A percentile compares a stretch with the other conserved stretches of the same genome.
Evolutionary conservation across 108 stramenopile species (phyloP).

Genomic region (Pseudonitzschia delicatissima): DNA sequence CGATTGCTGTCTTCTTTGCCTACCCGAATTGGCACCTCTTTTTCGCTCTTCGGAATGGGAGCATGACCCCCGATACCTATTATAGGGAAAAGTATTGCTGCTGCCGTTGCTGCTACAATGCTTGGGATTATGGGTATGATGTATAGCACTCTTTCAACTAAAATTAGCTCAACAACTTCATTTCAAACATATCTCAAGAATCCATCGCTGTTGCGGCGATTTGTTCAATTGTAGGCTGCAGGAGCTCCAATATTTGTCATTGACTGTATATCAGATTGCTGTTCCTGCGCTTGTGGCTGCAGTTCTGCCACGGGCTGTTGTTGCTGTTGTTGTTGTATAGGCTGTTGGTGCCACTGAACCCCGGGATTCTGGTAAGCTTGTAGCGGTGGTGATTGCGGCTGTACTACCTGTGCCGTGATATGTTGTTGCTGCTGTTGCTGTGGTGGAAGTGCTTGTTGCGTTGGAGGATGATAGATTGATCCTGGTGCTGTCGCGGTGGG

Average conservation of each 20-base stretch:
- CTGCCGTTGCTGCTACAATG: background rate
- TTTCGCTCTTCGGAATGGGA: too few species aligned
- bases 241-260: too few species aligned
- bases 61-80: too few species aligned
- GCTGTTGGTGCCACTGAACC: background rate
- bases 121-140: background rate
- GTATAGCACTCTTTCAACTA: too few species aligned
- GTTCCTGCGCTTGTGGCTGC: background rate
- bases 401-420: background rate
- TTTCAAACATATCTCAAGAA: too few species aligned
- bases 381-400: background rate
- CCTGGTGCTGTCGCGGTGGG: background rate
- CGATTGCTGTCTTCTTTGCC: background rate
- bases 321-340: background rate
- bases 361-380: background rate
- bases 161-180: too few species aligned
- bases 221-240: too few species aligned
- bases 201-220: too few species aligned
- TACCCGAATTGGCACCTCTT: too few species aligned
- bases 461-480: background rate
- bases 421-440: constrained; percentile 7
- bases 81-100: background rate
- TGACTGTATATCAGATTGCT: too few species aligned
- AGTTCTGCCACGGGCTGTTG: background rate
- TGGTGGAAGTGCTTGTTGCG: background rate